Conservation (phyloP, 352 stramenopile species). For the Phytophthora niederhauseri region DNA sequence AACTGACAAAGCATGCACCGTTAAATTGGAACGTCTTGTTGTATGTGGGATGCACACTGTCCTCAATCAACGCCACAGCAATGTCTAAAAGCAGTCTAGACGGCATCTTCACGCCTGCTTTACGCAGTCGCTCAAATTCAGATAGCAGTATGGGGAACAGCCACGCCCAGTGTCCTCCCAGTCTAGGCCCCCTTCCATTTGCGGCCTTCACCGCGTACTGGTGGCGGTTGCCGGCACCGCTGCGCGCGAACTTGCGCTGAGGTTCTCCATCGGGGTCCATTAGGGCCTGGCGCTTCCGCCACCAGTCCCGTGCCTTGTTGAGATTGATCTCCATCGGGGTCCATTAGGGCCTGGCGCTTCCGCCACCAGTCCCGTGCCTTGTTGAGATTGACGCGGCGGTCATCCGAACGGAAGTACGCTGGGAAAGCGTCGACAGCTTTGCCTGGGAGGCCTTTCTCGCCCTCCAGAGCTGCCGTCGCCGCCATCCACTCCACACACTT, state of each 20-base stretch:
- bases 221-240: no score
- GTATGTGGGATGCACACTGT: constrained; percentile 1
- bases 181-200: not conserved
- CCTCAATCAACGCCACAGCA: constrained; percentile 6
- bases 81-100: constrained; percentile 5
- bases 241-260: no score
- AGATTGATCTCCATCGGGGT: not conserved
- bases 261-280: constrained; percentile 1
- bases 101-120: constrained; percentile 1
- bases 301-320: constrained; percentile 10
- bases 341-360: constrained; percentile 1
- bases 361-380: constrained; percentile 10
- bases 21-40: not conserved
- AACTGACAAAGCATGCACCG: not conserved
- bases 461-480: not conserved
- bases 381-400: not conserved
- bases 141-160: not conserved
- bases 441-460: constrained; percentile 5
- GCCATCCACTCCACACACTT: constrained; percentile 12
- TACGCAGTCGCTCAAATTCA: not conserved
- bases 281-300: not conserved
- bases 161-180: constrained; percentile 5
- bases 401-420: not conserved
- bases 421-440: constrained; percentile 5
- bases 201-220: constrained; percentile 11